These are phyloP conservation scores for Rhizomucor pusillus DNA, from an alignment of 371 early-diverging fungal genomes.

Conservation along the genomic window DNA sequence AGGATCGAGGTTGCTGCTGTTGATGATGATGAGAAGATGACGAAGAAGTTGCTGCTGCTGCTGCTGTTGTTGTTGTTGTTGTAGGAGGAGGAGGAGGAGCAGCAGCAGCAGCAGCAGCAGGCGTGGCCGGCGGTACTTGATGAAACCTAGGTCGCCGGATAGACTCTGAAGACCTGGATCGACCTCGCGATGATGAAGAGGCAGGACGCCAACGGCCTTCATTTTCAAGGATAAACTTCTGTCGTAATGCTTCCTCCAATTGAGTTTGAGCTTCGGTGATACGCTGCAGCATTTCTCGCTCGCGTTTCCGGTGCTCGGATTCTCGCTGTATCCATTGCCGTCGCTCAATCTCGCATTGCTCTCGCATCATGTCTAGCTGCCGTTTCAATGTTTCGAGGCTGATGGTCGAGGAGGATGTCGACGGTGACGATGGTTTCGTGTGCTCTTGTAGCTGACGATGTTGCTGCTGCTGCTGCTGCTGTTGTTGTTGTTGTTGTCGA, in stretches of 20 bases:
- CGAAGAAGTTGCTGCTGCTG: neutral
- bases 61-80: neutral
- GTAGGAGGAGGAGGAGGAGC: neutral
- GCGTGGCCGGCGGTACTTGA: too few species aligned
- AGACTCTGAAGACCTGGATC: too few species aligned
- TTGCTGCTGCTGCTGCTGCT: neutral
- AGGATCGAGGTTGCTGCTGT: neutral
- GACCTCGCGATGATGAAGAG: too few species aligned
- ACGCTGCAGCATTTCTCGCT: slow-evolving; percentile 7
- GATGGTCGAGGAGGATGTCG: neutral
- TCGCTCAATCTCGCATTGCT: slow-evolving; percentile 9
- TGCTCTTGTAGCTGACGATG: neutral
- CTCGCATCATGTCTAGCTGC: slow-evolving; percentile 10
- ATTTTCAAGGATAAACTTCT: neutral
- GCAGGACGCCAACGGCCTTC: too few species aligned
- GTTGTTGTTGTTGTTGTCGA: neutral
- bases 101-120: too few species aligned
- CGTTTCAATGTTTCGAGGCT: slow-evolving; percentile 11
- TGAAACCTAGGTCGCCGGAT: too few species aligned
- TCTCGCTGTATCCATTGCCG: slow-evolving; percentile 11
- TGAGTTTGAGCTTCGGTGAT: slow-evolving; percentile 9
- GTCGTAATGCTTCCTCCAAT: slow-evolving; percentile 5
- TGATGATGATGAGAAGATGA: neutral
- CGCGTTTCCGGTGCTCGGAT: slow-evolving; percentile 10
- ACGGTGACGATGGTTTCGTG: neutral